phyloP scores from a whole-genome alignment of 805 yeast species.

The Zygoascus biomembranicola region DNA sequence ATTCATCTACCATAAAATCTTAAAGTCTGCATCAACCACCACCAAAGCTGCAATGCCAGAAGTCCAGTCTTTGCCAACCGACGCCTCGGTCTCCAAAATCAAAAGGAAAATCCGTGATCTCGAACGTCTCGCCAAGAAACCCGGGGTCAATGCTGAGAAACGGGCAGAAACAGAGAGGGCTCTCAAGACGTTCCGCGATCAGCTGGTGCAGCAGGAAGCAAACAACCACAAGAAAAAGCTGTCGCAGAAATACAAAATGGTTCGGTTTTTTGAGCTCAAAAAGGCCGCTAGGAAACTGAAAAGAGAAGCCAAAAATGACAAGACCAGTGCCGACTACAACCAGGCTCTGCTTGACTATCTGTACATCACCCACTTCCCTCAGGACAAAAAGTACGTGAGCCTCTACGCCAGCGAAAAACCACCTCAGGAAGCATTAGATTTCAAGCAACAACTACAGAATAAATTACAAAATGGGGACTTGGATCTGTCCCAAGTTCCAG shows the following conservation, averaged over 20 bases:
- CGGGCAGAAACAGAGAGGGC: slow-evolving; percentile 51
- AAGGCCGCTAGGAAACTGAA: slow-evolving; percentile 67
- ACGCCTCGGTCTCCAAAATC: slow-evolving; percentile 39
- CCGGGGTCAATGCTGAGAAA: slow-evolving; percentile 49
- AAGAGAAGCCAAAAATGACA: slow-evolving; percentile 69
- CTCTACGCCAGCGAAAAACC: slow-evolving; percentile 36
- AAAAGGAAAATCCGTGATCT: slow-evolving; percentile 84
- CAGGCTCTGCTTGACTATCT: slow-evolving; percentile 54
- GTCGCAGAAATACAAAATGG: slow-evolving; percentile 82
- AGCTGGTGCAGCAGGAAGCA: slow-evolving; percentile 42
- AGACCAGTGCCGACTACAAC: slow-evolving; percentile 47
- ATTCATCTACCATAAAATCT: background rate
- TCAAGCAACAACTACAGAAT: slow-evolving; percentile 8
- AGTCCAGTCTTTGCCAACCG: slow-evolving; percentile 5
- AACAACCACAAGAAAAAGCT: slow-evolving; percentile 40
- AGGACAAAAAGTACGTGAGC: slow-evolving; percentile 69
- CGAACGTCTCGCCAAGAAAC: slow-evolving; percentile 55
- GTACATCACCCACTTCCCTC: slow-evolving; percentile 71
- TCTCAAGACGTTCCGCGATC: slow-evolving; percentile 52
- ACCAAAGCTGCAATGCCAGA: background rate
- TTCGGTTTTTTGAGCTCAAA: slow-evolving; percentile 82
- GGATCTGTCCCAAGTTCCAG: background rate
- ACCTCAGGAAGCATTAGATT: slow-evolving; percentile 4
- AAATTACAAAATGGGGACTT: slow-evolving; percentile 11
- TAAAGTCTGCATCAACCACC: background rate